phyloP scores from a whole-genome alignment of 495 filamentous ascomycete species.

The Neurospora sp. region DNA sequence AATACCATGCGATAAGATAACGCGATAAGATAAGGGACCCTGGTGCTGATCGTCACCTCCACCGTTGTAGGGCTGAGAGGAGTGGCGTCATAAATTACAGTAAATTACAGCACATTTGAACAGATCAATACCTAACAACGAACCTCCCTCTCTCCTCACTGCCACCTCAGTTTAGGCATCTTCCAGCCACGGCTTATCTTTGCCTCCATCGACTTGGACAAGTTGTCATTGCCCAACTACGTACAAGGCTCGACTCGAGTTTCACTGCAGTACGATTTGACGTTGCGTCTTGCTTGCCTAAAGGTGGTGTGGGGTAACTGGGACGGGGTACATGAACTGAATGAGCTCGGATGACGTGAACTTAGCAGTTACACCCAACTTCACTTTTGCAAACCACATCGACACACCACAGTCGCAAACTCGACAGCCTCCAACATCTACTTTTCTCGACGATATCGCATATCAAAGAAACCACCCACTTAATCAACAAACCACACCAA shows the following conservation, averaged over 20 bases:
- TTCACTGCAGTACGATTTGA: not conserved
- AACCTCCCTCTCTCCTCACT: not conserved
- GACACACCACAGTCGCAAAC: not conserved
- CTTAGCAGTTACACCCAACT: not conserved
- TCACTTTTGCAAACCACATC: not conserved
- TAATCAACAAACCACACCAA: not conserved
- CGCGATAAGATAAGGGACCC: not conserved
- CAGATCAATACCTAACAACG: not conserved
- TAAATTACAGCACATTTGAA: not conserved
- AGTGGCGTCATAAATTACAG: not conserved
- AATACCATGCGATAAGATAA: not conserved
- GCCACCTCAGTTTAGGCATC: not conserved
- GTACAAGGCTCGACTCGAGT: not conserved
- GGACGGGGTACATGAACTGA: not conserved
- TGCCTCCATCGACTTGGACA: not conserved
- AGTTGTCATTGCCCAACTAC: not conserved
- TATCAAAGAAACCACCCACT: not conserved
- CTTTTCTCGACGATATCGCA: not conserved
- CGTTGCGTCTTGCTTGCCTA: not conserved
- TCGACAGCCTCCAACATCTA: not conserved
- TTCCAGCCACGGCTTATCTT: not conserved
- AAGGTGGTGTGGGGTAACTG: not conserved
- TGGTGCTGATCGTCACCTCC: not conserved
- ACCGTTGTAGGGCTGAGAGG: not conserved
- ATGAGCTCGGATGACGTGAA: not conserved